Conservation (phyloP, 2,329 filamentous ascomycete species). For the Penicillium thymicola region DNA sequence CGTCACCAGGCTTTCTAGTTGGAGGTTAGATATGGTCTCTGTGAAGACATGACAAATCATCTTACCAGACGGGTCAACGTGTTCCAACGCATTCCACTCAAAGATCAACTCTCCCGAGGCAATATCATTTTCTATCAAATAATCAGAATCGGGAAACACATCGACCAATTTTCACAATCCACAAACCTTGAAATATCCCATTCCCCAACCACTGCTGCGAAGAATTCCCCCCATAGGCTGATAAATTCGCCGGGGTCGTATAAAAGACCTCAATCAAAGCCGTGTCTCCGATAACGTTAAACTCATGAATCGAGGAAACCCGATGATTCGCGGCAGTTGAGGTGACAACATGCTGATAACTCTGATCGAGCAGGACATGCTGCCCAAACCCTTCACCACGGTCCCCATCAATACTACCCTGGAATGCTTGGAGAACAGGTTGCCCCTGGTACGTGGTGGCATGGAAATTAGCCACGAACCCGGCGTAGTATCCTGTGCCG, state of each 20-base stretch:
- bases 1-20: neutral
- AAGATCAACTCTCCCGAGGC: conserved; percentile 1
- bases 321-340: conserved; percentile 45
- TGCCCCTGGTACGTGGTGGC: conserved; percentile 44
- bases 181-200: conserved; percentile 48
- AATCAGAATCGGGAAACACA: neutral
- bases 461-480: conserved; percentile 52
- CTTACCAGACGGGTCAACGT: conserved; percentile 4
- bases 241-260: conserved; percentile 44
- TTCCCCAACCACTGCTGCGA: conserved; percentile 53
- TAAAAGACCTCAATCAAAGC: conserved; percentile 52
- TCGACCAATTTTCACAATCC: neutral
- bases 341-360: conserved; percentile 52
- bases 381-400: conserved; percentile 53
- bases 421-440: conserved; percentile 51
- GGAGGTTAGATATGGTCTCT: neutral
- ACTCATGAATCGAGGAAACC: conserved; percentile 51
- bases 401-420: conserved; percentile 48
- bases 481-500: conserved; percentile 49
- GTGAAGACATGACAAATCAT: neutral
- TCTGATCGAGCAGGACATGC: conserved; percentile 49
- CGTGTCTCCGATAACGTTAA: conserved; percentile 49
- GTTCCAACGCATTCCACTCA: conserved; percentile 6
- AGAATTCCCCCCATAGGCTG: conserved; percentile 41
- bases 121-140: neutral